phyloP scores from a whole-genome alignment of 129 eudicot genomes.

The Heracleum sosnowskyi region DNA sequence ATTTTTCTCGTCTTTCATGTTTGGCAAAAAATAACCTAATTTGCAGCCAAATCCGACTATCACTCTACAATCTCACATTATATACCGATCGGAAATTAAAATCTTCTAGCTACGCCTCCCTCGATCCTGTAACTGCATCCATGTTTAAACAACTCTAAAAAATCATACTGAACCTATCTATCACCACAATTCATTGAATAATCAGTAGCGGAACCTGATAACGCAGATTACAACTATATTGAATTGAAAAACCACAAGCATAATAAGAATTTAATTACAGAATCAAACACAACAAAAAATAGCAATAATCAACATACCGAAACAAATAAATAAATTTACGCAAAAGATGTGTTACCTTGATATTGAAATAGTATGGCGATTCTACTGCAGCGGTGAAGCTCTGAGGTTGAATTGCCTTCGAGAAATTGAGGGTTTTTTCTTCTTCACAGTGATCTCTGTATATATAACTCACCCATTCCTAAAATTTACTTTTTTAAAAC shows the following conservation, averaged over 20 bases:
- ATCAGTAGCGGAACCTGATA: background rate
- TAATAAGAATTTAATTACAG: background rate
- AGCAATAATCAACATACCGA: background rate
- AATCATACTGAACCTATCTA: background rate
- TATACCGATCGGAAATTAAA: background rate
- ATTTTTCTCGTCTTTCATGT: background rate
- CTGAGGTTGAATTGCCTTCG: too few species aligned
- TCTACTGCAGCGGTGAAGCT: too few species aligned
- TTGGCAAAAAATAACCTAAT: background rate
- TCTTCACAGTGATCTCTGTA: too few species aligned
- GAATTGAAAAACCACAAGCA: background rate
- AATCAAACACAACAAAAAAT: background rate
- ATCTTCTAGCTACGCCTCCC: background rate
- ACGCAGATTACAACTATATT: background rate
- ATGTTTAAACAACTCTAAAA: background rate
- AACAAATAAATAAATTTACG: too few species aligned
- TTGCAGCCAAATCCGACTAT: background rate
- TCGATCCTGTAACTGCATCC: background rate
- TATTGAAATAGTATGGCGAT: too few species aligned
- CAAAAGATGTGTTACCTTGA: too few species aligned
- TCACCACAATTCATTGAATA: background rate
- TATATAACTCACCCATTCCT: too few species aligned
- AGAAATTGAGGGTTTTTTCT: too few species aligned
- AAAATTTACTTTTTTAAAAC: too few species aligned
- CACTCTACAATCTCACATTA: background rate